Evolutionary conservation across 257 asterid species (phyloP).

Genomic region (Capsicum chinense): DNA sequence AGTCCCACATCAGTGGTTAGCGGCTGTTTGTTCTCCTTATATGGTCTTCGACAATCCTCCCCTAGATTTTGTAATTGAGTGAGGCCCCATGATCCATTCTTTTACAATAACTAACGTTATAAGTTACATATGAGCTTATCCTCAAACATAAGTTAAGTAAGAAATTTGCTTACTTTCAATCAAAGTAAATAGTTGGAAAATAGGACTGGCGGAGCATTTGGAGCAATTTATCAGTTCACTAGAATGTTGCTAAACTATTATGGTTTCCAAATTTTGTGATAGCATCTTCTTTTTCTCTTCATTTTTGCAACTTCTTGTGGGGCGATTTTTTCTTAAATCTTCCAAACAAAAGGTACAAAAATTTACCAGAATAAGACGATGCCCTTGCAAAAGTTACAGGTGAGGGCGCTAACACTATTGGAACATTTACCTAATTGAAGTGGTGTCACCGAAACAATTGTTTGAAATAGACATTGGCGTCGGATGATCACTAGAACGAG

Average conservation of each 20-base stretch:
- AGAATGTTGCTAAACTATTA: neutral
- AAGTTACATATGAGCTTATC: neutral
- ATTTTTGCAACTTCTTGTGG: neutral
- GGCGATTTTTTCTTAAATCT: neutral
- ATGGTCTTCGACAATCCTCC: neutral
- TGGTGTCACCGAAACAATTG: neutral
- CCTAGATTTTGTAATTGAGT: neutral
- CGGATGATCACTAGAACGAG: neutral
- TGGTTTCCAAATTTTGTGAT: conserved; percentile 4
- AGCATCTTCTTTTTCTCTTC: conserved; percentile 6
- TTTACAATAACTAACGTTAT: neutral
- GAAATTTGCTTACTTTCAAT: conserved; percentile 9
- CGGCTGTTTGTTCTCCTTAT: neutral
- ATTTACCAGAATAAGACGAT: conserved; percentile 6
- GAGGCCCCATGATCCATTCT: neutral
- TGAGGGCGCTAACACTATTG: neutral
- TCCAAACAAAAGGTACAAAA: neutral
- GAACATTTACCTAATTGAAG: conserved; percentile 13
- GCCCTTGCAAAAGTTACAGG: neutral
- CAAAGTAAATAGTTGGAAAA: conserved; percentile 21
- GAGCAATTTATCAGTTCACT: neutral
- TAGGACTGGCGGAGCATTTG: neutral
- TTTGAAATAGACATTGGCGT: conserved; percentile 11
- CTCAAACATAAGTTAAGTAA: neutral
- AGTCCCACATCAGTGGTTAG: neutral